A percentile compares a stretch with the other conserved stretches of the same genome.
Conservation (phyloP, 805 yeast genomes). For the Myxozyma neotropica region DNA sequence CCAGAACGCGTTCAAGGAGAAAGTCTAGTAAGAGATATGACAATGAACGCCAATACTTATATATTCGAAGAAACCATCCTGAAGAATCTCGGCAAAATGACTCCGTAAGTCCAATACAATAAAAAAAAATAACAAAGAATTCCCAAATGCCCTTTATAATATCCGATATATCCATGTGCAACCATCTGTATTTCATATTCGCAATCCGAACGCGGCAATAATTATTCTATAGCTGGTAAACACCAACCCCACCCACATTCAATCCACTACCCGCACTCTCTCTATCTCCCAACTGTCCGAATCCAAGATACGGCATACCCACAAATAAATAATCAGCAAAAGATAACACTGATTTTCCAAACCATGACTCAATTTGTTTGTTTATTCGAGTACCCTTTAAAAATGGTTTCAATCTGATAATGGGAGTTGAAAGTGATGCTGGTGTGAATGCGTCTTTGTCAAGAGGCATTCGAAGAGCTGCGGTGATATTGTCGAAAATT, state of each 20-base stretch:
- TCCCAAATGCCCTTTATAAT: no score
- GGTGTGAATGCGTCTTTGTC: not conserved
- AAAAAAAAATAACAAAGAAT: no score
- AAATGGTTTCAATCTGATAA: constrained; percentile 11
- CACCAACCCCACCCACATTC: constrained; percentile 25
- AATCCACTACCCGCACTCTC: not conserved
- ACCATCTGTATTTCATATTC: not conserved
- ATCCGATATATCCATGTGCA: not conserved
- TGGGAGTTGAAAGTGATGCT: constrained; percentile 2
- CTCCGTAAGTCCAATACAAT: no score
- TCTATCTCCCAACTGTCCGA: constrained; percentile 20
- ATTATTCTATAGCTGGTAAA: not conserved
- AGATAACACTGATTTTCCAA: constrained; percentile 21
- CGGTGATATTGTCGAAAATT: not conserved
- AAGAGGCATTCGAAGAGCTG: not conserved
- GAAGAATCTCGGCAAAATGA: no score
- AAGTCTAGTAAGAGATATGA: no score
- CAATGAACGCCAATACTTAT: not conserved
- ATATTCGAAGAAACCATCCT: not conserved
- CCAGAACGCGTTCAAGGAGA: not conserved
- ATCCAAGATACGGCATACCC: constrained; percentile 28
- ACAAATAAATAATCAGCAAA: constrained; percentile 20
- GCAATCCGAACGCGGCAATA: no score
- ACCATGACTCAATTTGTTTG: constrained; percentile 24
- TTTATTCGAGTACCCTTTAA: constrained; percentile 10